Base-by-base conservation (phyloP, 1,284 basidiomycete genomes). In the Rhodotorula sp. region DNA sequence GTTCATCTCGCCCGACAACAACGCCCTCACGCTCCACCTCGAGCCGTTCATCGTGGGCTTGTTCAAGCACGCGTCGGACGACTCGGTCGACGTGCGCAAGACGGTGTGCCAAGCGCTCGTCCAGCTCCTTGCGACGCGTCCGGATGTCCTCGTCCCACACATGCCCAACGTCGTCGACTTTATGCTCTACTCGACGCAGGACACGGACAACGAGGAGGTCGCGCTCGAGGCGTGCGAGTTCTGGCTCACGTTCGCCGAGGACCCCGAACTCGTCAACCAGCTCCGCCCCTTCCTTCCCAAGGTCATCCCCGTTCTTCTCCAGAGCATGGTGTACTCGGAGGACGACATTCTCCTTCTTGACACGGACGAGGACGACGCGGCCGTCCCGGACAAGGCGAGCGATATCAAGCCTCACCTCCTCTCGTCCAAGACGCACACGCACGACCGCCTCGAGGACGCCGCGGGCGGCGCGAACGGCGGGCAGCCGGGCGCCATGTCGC, bases 181-280 rank as follows among this genome's bases (percentile, higher is more conserved):
- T 83, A 99, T 99, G 92, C 87, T 98, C 53, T 99, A 95, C 84
- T 97, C 94, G 50, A 98, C 94, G 19, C 93, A 95, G 82, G 92
- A 98, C 82, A 94, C 97, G 83, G 89, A 89, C 69, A 76, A 82
- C 60, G 95, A 98, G 84, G 89, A 89, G 71, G 94, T 97, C 65
- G 94, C 94, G 8, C 85, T 97, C 55, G 95, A 97, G 83, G 97
- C 97, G 22, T 97, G 94, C 86, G 97, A 99, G 85, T 99, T 99
- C 83, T 99, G 97, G 97, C 87, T 99, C 74, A 97, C 96, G 2
- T 99, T 99, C 80, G 94, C 97, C 27, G 97, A 99, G 82, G 94
- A 98, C 80, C 88, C 89, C 25, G 89, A 92, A 62, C 86, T 99
- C 37, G 88, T 89, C 27, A 88, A 89, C 25, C 92, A 91, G 81